Evolutionary conservation across 345 rosid species (phyloP).

Genomic region (Toxicodendron radicans): DNA sequence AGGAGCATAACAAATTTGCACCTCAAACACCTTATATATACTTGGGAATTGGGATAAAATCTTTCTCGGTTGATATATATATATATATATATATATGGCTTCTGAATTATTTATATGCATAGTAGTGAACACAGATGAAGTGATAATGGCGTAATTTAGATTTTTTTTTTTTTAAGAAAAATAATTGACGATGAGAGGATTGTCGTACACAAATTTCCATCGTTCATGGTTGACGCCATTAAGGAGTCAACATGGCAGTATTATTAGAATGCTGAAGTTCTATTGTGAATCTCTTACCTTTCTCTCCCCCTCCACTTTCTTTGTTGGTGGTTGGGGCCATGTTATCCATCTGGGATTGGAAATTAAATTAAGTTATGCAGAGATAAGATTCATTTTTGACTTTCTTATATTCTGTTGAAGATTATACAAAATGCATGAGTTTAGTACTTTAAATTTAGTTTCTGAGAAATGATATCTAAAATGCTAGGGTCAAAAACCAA

Average conservation of each 20-base stretch:
- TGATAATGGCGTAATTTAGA: background rate
- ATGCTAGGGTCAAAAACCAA: background rate
- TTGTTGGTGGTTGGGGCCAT: background rate
- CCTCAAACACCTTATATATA: too few relatives aligned
- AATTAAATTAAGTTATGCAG: slow-evolving; percentile 9
- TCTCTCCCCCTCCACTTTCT: background rate
- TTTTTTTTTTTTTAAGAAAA: too few relatives aligned
- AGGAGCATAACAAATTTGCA: too few relatives aligned
- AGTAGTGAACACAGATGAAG: background rate
- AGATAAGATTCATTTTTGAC: background rate
- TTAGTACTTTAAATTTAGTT: background rate
- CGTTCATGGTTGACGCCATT: too few relatives aligned
- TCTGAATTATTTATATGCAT: too few relatives aligned
- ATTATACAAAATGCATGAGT: too few relatives aligned
- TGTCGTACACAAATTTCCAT: too few relatives aligned
- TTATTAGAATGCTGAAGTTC: background rate
- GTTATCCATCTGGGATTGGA: background rate
- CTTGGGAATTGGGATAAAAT: too few relatives aligned
- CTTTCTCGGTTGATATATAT: too few relatives aligned
- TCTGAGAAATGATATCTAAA: background rate
- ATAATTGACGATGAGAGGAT: background rate
- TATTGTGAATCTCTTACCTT: background rate
- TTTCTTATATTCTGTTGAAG: background rate
- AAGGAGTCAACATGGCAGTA: too few relatives aligned
- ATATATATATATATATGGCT: background rate